Evolutionary conservation across 73 alveolate species (phyloP), one percentile per base, ranked within the genome.

Genomic region (Paramecium biaurelia): DNA sequence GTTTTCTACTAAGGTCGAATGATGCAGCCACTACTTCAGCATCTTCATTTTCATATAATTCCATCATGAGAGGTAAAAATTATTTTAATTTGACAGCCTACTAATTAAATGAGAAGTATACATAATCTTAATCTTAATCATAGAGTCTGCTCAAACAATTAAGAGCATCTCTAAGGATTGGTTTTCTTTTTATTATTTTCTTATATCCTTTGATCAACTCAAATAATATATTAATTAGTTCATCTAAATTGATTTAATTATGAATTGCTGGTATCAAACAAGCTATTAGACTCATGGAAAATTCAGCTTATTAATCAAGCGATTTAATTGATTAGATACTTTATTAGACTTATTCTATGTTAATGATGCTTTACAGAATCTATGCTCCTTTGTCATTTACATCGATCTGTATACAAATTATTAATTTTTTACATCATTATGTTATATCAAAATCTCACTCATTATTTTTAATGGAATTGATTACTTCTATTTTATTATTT

Each of bases 41-140:
- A 79, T 79, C 90, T 11, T 79, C 90, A 45, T 47, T 42, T 23
- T 79, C 90, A 79, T 30, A 79, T 41, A 74, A 74, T 74, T 74
- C 87, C 45, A 34, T 28, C 57, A 74, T 21, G 0, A 37, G 35
- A 37, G 87, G 68, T 14, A 41, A 23, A 15, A 74, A 74, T 18
- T 74, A 63, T 63, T 63, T 63, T n/a, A 63, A 63, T 63, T 63
- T 63, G 1, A 12, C 20, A 37, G 86, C 86, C 86, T 72, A 72
- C 4, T 4, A 15, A 32, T 34, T 14, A 34, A 12, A 5, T 1
- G 4, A 24, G 30, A 38, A 6, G 1, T 67, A 12, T 72, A 63
- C 86, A 35, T 35, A 32, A 35, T 72, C 86, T 37, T 20, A n/a
- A 72, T 72, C 86, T 37, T 79, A 21, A 41, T 79, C 74, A 79